phyloP scores from a whole-genome alignment of 2,329 filamentous ascomycete species.

The Acarospora socialis region DNA sequence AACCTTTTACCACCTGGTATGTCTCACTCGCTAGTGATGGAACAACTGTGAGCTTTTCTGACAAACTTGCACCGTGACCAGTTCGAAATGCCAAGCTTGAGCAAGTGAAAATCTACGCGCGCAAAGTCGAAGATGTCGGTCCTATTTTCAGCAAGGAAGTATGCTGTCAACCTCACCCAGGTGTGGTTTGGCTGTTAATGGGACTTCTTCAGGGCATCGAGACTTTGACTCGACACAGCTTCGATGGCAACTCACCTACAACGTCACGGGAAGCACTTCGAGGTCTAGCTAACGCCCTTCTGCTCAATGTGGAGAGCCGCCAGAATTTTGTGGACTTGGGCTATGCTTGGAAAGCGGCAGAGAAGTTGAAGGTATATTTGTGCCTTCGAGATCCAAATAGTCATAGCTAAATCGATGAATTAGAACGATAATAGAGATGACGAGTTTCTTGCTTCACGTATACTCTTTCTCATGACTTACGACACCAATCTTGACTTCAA shows the following conservation, averaged over 20 bases:
- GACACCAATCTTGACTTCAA: constrained; percentile 53
- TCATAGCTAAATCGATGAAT: constrained; percentile 3
- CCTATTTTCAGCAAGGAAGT: constrained; percentile 3
- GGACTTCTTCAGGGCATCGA: constrained; percentile 50
- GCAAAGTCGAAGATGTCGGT: constrained; percentile 2
- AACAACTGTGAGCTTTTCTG: constrained; percentile 3
- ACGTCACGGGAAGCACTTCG: constrained; percentile 63
- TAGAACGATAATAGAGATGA: constrained; percentile 60
- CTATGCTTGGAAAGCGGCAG: constrained; percentile 52
- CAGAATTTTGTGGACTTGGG: constrained; percentile 60
- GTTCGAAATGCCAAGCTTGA: constrained; percentile 49
- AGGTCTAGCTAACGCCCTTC: constrained; percentile 71
- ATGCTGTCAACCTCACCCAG: too few species aligned
- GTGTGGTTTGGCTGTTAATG: constrained; percentile 1
- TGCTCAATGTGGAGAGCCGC: constrained; percentile 53
- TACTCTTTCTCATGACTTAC: constrained; percentile 71
- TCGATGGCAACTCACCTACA: constrained; percentile 47
- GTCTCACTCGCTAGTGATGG: constrained; percentile 15
- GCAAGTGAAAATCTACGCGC: constrained; percentile 14
- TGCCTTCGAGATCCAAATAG: constrained; percentile 1
- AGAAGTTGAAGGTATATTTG: constrained; percentile 44
- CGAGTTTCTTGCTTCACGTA: constrained; percentile 70
- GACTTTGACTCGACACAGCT: constrained; percentile 57
- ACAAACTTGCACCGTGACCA: constrained; percentile 22
- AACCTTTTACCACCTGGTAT: constrained; percentile 47